phyloP scores from a whole-genome alignment of 192 early-diverging fungal genomes.

The Dispira parvispora region DNA sequence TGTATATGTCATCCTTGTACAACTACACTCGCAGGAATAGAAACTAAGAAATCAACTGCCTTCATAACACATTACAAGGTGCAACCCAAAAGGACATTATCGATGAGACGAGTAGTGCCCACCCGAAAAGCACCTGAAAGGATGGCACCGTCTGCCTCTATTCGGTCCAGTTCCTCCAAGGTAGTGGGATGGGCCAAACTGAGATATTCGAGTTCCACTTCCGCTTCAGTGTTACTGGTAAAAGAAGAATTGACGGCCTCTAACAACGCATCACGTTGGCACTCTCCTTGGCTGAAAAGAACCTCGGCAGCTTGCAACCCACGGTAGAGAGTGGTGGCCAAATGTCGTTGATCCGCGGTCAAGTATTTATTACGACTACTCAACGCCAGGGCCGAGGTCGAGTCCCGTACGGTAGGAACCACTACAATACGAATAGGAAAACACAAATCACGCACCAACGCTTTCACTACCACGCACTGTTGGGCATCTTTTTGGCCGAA shows the following conservation, averaged over 20 bases:
- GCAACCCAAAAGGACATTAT: slow-evolving; percentile 68
- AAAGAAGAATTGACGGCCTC: slow-evolving; percentile 26
- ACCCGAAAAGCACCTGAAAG: slow-evolving; percentile 71
- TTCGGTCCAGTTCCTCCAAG: slow-evolving; percentile 38
- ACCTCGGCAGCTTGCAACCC: slow-evolving; percentile 36
- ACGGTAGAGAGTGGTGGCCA: slow-evolving; percentile 56
- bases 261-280: slow-evolving; percentile 26
- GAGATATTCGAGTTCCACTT: slow-evolving; percentile 68
- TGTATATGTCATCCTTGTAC: no score
- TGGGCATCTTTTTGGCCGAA: slow-evolving; percentile 98
- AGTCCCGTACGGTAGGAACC: slow-evolving; percentile 55
- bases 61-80: neutral
- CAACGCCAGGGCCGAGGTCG: slow-evolving; percentile 68
- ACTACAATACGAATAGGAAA: slow-evolving; percentile 59
- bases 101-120: slow-evolving; percentile 81
- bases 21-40: no score
- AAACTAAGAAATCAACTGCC: no score
- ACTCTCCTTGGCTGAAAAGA: slow-evolving; percentile 24
- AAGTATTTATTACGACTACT: slow-evolving; percentile 82
- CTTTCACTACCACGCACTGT: slow-evolving; percentile 66
- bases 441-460: slow-evolving; percentile 73
- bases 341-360: slow-evolving; percentile 40
- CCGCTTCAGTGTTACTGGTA: slow-evolving; percentile 15
- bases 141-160: slow-evolving; percentile 46
- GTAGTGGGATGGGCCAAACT: slow-evolving; percentile 52